These are phyloP conservation scores for Arxiozyma bovina DNA, from an alignment of 1,139 yeast species.

Conservation along the genomic window DNA sequence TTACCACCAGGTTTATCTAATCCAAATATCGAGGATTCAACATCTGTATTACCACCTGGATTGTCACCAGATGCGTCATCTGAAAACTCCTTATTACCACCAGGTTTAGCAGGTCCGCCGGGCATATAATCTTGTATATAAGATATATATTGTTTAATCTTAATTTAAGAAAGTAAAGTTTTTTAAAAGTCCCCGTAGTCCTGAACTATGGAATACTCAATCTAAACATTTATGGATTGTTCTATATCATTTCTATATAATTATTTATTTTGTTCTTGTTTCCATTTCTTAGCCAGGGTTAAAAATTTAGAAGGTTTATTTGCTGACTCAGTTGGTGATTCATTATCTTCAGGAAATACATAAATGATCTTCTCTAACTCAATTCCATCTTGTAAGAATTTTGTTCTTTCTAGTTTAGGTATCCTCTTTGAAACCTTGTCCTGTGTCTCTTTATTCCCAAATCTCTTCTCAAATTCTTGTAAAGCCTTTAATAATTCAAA, in stretches of 20 bases:
- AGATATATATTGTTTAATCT: not conserved
- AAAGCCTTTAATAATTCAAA: conserved; percentile 53
- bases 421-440: conserved; percentile 38
- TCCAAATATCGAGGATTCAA: not conserved
- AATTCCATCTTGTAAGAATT: conserved; percentile 39
- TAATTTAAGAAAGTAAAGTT: too few relatives aligned
- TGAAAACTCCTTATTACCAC: conserved; percentile 1
- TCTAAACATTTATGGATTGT: not conserved
- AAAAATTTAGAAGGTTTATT: conserved; percentile 44
- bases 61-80: not conserved
- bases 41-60: conserved; percentile 11
- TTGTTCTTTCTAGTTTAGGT: conserved; percentile 47
- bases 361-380: conserved; percentile 55
- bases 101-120: conserved; percentile 16
- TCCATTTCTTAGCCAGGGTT: conserved; percentile 59
- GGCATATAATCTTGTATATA: conserved; percentile 9
- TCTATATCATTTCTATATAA: not conserved
- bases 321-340: conserved; percentile 17
- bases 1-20: conserved; percentile 7
- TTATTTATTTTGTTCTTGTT: conserved; percentile 14
- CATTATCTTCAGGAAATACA: conserved; percentile 53
- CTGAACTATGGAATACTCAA: too few relatives aligned
- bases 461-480: conserved; percentile 52
- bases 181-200: too few relatives aligned
- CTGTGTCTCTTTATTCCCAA: conserved; percentile 45